phyloP scores from a whole-genome alignment of 768 basidiomycete genomes.

The Mycena rosella region DNA sequence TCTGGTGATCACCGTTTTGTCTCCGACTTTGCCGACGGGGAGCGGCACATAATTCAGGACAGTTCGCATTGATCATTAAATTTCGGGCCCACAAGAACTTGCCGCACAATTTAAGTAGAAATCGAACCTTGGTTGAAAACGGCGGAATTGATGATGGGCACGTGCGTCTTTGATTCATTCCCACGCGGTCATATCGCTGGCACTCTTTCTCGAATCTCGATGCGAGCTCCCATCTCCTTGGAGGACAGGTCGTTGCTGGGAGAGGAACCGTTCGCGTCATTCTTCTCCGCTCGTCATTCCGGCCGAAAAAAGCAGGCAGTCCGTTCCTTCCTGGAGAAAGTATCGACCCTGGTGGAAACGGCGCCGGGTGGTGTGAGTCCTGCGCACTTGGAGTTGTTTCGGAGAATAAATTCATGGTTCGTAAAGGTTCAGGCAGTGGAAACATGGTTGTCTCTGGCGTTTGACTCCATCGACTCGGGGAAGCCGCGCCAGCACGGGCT shows the following conservation, averaged over 20 bases:
- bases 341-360: neutral
- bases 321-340: neutral
- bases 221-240: slow-evolving; percentile 20
- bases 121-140: too few species aligned
- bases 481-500: neutral
- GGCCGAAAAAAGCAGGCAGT: neutral
- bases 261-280: slow-evolving; percentile 9
- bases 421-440: slow-evolving; percentile 1
- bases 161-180: neutral
- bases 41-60: too few species aligned
- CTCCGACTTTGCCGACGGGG: too few species aligned
- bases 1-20: too few species aligned
- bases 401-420: neutral
- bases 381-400: too few species aligned
- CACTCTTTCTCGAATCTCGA: neutral
- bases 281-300: neutral
- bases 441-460: slow-evolving; percentile 2
- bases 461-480: neutral
- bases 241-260: slow-evolving; percentile 1
- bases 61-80: too few species aligned
- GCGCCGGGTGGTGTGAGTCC: slow-evolving; percentile 1
- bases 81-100: too few species aligned
- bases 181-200: neutral
- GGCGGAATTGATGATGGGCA: too few species aligned
- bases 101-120: too few species aligned